Conservation (phyloP, 192 early-diverging fungal genomes). For the Backusella psychrophila region DNA sequence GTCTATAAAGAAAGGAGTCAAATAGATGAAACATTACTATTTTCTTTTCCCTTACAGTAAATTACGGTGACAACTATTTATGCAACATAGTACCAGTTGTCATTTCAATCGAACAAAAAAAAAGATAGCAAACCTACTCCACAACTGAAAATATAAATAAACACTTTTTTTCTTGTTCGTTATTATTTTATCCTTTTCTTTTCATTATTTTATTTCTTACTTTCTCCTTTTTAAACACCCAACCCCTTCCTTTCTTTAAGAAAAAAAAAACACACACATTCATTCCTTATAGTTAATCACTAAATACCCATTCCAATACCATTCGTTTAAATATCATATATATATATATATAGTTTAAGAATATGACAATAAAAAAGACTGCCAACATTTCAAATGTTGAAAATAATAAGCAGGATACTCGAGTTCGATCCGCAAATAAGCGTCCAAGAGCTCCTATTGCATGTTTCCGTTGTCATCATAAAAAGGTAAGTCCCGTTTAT, state of each 20-base stretch:
- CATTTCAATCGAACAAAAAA: background rate
- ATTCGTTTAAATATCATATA: background rate
- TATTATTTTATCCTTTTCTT: background rate
- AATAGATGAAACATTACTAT: background rate
- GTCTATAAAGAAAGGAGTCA: background rate
- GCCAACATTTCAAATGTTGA: slow-evolving; percentile 3
- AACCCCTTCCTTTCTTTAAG: background rate
- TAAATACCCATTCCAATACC: background rate
- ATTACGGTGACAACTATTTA: slow-evolving; percentile 1
- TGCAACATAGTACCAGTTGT: background rate
- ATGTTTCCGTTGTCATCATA: slow-evolving; percentile 31
- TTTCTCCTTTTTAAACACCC: background rate
- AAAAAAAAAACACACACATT: background rate
- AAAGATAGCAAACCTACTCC: background rate
- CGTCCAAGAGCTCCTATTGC: slow-evolving; percentile 30
- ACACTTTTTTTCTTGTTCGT: background rate
- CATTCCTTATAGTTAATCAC: background rate
- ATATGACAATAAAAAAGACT: slow-evolving; percentile 6
- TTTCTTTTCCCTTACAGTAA: background rate
- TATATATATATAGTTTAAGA: background rate
- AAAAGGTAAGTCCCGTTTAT: slow-evolving; percentile 10
- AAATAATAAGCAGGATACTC: background rate
- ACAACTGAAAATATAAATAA: background rate
- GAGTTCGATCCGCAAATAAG: slow-evolving; percentile 15
- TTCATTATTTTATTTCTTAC: background rate